Evolutionary conservation across 2,329 filamentous ascomycete genomes (phyloP).

Genomic region (Nothopassalora personata): DNA sequence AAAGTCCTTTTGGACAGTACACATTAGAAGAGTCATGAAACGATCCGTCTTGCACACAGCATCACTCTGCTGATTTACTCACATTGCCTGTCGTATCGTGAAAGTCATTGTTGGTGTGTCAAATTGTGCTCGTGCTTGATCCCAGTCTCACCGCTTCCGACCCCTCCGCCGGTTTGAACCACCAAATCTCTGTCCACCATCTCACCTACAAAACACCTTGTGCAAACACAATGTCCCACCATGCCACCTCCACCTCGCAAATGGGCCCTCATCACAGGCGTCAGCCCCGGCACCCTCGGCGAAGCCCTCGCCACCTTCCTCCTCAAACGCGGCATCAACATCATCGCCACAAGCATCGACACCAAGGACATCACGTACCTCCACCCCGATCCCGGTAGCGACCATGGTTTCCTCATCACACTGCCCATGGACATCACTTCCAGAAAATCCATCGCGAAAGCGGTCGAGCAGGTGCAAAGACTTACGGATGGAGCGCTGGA

Average conservation of each 20-base stretch:
- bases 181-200: neutral
- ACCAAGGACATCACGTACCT: slow-evolving; percentile 24
- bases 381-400: slow-evolving; percentile 3
- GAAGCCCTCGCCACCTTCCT: slow-evolving; percentile 43
- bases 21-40: neutral
- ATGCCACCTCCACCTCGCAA: slow-evolving; percentile 23
- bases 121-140: neutral
- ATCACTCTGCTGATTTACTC: neutral
- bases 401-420: slow-evolving; percentile 14
- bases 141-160: neutral
- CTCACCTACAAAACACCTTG: neutral
- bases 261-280: slow-evolving; percentile 48
- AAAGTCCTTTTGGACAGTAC: neutral
- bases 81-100: neutral
- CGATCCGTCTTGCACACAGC: neutral
- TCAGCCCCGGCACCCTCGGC: slow-evolving; percentile 43
- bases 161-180: neutral
- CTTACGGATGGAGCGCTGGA: slow-evolving; percentile 37
- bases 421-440: slow-evolving; percentile 42
- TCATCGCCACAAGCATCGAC: slow-evolving; percentile 39
- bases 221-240: neutral
- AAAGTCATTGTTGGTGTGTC: neutral
- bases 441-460: slow-evolving; percentile 32
- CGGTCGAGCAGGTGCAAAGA: slow-evolving; percentile 29
- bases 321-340: slow-evolving; percentile 40